Evolutionary conservation across 208 protist genomes (phyloP), one percentile per base, ranked within the genome.

Genomic region (Strigomonas galati): DNA sequence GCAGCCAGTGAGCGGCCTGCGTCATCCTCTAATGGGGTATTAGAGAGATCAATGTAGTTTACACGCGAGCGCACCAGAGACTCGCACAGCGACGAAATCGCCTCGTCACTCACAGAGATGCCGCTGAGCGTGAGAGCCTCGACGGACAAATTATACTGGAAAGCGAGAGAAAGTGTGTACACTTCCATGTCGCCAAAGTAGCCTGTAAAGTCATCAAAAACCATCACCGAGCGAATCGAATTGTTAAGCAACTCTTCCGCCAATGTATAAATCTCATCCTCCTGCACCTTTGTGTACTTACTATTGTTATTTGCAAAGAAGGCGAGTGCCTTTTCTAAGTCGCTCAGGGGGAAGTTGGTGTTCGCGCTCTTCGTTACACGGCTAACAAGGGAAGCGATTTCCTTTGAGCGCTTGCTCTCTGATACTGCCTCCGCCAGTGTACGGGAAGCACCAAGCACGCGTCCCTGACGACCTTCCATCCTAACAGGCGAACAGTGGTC

Each of bases 171-270:
- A 19, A 96, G 79, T 4, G 82, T 85, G 53, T 79, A 85, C 52
- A 96, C 67, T 49, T 96, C 87, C 10, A 79, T 71, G 69, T 96
- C 90, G 24, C 77, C 68, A 62, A 96, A 92, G 40, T 30, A 70
- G 15, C 67, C 62, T 28, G 81, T 86, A 62, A 91, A 92, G 56
- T 92, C 81, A 30, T 83, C 85, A 67, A 85, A 96, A 14, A 96
- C 76, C 60, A 96, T 71, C 0, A 96, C 72, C 1, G 90, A 78
- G 0, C 85, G 81, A 48, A 91, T 93, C 17, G 66, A 66, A 71
- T 96, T 96, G 72, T 96, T 96, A 26, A 96, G 72, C 56, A 91
- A 79, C 73, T 96, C 90, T 19, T 89, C 81, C 15, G 68, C 73
- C 9, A 96, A 69, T 24, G 81, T 65, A 27, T 84, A 70, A 44